These are phyloP conservation scores for Pichia californica DNA, from an alignment of 805 yeast species.

Conservation along the genomic window DNA sequence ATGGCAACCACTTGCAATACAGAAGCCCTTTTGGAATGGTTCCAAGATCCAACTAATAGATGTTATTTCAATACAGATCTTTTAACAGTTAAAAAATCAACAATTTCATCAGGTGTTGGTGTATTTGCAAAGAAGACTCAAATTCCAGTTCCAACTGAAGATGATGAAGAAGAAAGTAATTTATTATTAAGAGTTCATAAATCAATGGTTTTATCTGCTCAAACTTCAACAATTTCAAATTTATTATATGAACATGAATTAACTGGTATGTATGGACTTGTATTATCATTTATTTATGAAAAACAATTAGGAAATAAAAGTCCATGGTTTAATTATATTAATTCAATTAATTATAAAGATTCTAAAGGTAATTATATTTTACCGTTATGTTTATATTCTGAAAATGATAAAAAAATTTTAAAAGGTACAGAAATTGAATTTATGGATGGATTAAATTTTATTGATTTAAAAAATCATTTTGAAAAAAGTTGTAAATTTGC, in stretches of 20 bases:
- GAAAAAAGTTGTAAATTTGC: slow-evolving; percentile 39
- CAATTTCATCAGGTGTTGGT: slow-evolving; percentile 53
- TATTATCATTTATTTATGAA: slow-evolving; percentile 70
- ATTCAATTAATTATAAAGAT: slow-evolving; percentile 36
- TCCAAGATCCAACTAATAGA: slow-evolving; percentile 37
- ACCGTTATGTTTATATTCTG: slow-evolving; percentile 67
- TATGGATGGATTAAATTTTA: slow-evolving; percentile 50
- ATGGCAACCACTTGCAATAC: slow-evolving; percentile 29
- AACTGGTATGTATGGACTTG: slow-evolving; percentile 60
- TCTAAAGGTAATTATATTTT: slow-evolving; percentile 18
- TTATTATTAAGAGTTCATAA: slow-evolving; percentile 58
- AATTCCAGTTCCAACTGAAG: slow-evolving; percentile 17
- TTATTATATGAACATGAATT: slow-evolving; percentile 53
- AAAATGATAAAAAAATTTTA: slow-evolving; percentile 39
- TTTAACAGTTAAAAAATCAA: slow-evolving; percentile 41
- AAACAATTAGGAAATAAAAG: slow-evolving; percentile 47
- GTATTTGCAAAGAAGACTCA: slow-evolving; percentile 49
- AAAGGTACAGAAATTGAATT: slow-evolving; percentile 57
- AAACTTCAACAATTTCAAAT: slow-evolving; percentile 59
- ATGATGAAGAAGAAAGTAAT: slow-evolving; percentile 21
- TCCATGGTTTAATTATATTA: slow-evolving; percentile 75
- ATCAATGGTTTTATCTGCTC: slow-evolving; percentile 47
- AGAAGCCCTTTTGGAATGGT: slow-evolving; percentile 42
- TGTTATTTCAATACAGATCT: slow-evolving; percentile 47
- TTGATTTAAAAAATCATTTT: slow-evolving; percentile 37